phyloP scores from a whole-genome alignment of 495 filamentous ascomycete genomes.

The Neurospora africana region DNA sequence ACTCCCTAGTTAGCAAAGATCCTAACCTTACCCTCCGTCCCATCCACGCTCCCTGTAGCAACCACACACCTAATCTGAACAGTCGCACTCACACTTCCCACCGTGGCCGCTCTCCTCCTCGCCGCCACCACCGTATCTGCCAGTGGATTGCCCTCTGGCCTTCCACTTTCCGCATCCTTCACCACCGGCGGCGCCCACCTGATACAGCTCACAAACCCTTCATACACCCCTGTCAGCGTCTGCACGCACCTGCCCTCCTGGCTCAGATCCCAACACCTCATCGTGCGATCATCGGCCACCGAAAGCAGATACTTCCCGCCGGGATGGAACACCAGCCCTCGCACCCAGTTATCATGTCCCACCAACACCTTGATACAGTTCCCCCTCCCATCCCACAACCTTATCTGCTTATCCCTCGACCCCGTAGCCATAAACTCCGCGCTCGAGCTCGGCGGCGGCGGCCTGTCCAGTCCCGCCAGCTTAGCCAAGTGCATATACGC shows the following conservation, averaged over 20 bases:
- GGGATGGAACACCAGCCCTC: constrained; percentile 74
- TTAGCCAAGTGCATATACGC: constrained; percentile 61
- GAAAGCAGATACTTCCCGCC: constrained; percentile 82
- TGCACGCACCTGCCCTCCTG: constrained; percentile 85
- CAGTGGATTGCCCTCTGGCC: neutral
- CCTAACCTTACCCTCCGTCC: constrained; percentile 7
- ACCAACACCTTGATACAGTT: constrained; percentile 71
- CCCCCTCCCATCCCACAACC: constrained; percentile 75
- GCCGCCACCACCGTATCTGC: neutral
- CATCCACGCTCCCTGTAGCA: constrained; percentile 11
- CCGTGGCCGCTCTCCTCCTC: neutral
- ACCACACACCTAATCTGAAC: constrained; percentile 7
- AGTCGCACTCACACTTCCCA: neutral
- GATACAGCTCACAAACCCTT: constrained; percentile 11
- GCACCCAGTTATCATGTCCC: constrained; percentile 92
- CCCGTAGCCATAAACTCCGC: constrained; percentile 86
- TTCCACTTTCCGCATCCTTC: neutral
- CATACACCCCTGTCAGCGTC: constrained; percentile 7
- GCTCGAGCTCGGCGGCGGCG: constrained; percentile 48
- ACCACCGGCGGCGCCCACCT: constrained; percentile 8
- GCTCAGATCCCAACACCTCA: constrained; percentile 86
- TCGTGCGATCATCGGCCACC: constrained; percentile 74
- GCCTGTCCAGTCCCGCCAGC: constrained; percentile 70
- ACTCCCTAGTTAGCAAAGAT: constrained; percentile 7
- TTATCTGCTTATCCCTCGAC: constrained; percentile 77